Base-by-base conservation (phyloP, 1,139 yeast species). In the Magnusiomyces tetraspermus region DNA sequence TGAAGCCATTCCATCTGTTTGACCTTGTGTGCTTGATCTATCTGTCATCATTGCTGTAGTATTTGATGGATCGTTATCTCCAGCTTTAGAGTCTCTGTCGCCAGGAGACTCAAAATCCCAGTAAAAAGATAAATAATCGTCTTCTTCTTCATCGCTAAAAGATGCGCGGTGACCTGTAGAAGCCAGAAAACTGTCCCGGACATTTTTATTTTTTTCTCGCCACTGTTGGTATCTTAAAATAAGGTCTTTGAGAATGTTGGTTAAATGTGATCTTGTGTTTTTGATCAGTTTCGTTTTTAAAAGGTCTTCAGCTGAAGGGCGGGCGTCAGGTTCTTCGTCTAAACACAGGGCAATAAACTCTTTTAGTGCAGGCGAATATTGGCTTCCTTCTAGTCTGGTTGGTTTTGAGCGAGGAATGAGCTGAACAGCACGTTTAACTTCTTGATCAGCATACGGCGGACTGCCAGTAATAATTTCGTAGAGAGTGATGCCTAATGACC, bases 361-460 rank as follows among this genome's bases (percentile, higher is more conserved):
- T 63, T 90, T 94, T 55, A 92, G 71, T 0, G 77, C 71, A 0
- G 84, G 67, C 0, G 95, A 80, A 65, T 87, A 88, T 58, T 83
- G 88, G 51, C 92, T 73, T 5, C 98, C 97, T 64, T 94, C 98
- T 52, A 94, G 72, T 57, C 98, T 75, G 2, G 98, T 96, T 4
- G 98, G 98, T 50, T 90, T 87, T 61, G 86, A 87, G 59, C 90
- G 86, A 0, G 96, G 87, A 55, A 94, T 90, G 67, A 92, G 72
- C 66, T 88, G 92, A 87, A 94, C 86, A 1, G 97, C 98, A 71
- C 96, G 78, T 74, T 85, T 76, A 1, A 96, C 96, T 63, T 92
- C 98, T 61, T 87, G 88, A 59, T 92, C 97, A 61, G 96, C 83
- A 64, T 89, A 90, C 0, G 99, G 99, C 1, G 99, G 99, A 61